These are phyloP conservation scores for Gnomoniopsis sp. DNA, from an alignment of 2,329 filamentous ascomycete species.

Conservation along the genomic window DNA sequence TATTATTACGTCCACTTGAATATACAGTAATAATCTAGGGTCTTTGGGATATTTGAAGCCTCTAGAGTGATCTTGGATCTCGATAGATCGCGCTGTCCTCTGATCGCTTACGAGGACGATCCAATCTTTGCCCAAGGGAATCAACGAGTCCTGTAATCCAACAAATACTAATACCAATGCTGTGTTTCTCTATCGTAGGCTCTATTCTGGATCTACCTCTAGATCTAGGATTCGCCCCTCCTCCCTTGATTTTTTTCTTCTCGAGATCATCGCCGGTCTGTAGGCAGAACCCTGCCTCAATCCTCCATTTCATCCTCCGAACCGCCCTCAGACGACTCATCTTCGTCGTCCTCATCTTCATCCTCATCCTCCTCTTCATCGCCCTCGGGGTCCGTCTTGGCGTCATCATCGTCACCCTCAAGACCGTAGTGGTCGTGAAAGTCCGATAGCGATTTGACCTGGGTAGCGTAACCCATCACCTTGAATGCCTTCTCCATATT, in stretches of 20 bases:
- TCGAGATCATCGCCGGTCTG: neutral
- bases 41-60: too few species aligned
- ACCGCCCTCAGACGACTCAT: slow-evolving; percentile 30
- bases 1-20: too few species aligned
- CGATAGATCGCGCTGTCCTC: too few species aligned
- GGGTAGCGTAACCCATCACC: slow-evolving; percentile 72
- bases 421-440: slow-evolving; percentile 92
- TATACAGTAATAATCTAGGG: too few species aligned
- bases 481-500: slow-evolving; percentile 72
- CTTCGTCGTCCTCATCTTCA: slow-evolving; percentile 43
- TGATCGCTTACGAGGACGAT: too few species aligned
- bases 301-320: slow-evolving; percentile 25
- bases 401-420: slow-evolving; percentile 57
- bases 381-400: slow-evolving; percentile 54
- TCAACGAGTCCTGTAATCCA: too few species aligned
- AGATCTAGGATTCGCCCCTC: too few species aligned
- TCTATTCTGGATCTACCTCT: too few species aligned
- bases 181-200: too few species aligned
- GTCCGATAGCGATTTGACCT: slow-evolving; percentile 68
- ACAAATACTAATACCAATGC: too few species aligned
- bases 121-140: too few species aligned
- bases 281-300: neutral
- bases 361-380: slow-evolving; percentile 58
- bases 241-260: neutral
- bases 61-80: too few species aligned